Evolutionary conservation across 2,329 filamentous ascomycete species (phyloP).

Genomic region (Neonectria faginata): DNA sequence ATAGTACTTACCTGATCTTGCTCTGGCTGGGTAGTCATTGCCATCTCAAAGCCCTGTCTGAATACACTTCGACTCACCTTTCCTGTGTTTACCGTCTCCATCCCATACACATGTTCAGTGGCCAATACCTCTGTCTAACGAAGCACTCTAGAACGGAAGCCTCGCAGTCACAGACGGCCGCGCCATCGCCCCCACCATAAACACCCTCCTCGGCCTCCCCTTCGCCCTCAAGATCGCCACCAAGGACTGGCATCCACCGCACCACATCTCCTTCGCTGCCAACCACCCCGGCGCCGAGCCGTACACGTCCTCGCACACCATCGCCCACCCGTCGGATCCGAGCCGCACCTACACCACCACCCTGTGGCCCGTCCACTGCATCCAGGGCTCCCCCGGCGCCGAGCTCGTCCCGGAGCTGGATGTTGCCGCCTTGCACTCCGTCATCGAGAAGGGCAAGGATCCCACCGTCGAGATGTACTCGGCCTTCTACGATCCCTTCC

Average conservation of each 20-base stretch:
- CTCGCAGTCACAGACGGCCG: slow-evolving; percentile 83
- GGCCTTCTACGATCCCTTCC: slow-evolving; percentile 86
- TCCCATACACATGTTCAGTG: background rate
- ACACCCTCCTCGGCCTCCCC: slow-evolving; percentile 76
- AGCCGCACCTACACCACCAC: slow-evolving; percentile 72
- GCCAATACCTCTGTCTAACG: slow-evolving; percentile 2
- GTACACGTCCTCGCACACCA: slow-evolving; percentile 72
- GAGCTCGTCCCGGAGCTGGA: slow-evolving; percentile 80
- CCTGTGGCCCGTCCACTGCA: slow-evolving; percentile 93
- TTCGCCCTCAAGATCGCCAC: slow-evolving; percentile 84
- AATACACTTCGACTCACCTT: background rate
- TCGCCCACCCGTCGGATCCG: slow-evolving; percentile 75
- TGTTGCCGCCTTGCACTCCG: slow-evolving; percentile 65
- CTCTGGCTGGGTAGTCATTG: background rate
- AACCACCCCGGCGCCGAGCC: slow-evolving; percentile 78
- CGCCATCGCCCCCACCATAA: slow-evolving; percentile 76
- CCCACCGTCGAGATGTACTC: slow-evolving; percentile 90
- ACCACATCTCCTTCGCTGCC: slow-evolving; percentile 89
- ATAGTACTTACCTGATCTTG: background rate
- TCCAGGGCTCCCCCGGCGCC: slow-evolving; percentile 79
- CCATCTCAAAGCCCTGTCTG: background rate
- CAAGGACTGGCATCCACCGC: slow-evolving; percentile 87
- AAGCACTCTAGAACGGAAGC: slow-evolving; percentile 76
- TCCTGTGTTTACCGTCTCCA: background rate
- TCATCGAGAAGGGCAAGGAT: slow-evolving; percentile 84